Conservation (phyloP, 2,329 filamentous ascomycete species). For the Apiospora phragmitis region DNA sequence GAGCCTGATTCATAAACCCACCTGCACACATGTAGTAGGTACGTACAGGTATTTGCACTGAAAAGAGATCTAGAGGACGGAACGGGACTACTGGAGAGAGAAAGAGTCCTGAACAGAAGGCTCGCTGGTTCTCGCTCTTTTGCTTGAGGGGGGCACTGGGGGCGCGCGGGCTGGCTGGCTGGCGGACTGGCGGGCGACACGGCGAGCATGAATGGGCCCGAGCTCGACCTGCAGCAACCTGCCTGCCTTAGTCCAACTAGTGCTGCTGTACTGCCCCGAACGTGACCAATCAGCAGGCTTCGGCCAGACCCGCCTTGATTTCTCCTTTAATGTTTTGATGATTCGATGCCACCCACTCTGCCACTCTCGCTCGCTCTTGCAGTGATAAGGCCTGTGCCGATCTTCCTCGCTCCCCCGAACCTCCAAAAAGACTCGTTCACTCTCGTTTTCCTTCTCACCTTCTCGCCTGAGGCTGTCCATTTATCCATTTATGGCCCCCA, state of each 20-base stretch:
- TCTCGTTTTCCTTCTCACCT: neutral
- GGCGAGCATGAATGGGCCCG: neutral
- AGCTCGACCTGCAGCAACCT: constrained; percentile 3
- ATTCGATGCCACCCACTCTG: constrained; percentile 9
- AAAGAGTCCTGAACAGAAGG: neutral
- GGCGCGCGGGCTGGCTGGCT: too few species aligned
- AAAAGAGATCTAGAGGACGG: neutral
- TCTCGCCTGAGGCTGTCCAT: neutral
- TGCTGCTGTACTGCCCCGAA: neutral
- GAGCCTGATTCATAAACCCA: neutral
- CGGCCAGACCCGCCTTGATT: neutral
- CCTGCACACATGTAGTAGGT: neutral
- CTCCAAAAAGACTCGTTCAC: neutral
- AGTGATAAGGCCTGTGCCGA: constrained; percentile 4
- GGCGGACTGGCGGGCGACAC: neutral
- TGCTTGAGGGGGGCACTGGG: too few species aligned
- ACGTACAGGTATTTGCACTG: neutral
- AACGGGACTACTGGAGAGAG: neutral
- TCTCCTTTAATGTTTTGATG: constrained; percentile 12
- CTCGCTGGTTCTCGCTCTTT: neutral
- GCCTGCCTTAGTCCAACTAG: neutral
- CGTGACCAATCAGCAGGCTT: neutral
- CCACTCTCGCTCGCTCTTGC: neutral
- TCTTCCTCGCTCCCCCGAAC: neutral
- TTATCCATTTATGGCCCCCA: neutral